Evolutionary conservation across 306 rosid genomes (phyloP).

Genomic region (Sesbania bispinosa): DNA sequence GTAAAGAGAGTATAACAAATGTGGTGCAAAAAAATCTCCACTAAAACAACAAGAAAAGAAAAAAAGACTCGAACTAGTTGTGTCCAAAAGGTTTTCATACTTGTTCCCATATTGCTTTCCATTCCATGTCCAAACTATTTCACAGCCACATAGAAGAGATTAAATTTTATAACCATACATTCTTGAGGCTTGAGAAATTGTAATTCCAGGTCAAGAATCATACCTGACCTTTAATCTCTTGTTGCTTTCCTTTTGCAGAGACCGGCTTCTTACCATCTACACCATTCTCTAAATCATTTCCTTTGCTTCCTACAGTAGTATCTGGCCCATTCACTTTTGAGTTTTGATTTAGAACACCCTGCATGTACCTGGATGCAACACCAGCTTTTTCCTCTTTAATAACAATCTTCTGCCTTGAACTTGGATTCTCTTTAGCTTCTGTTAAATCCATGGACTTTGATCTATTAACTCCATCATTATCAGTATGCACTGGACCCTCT

Average conservation of each 20-base stretch:
- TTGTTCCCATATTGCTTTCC: not conserved
- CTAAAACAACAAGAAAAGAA: too few relatives aligned
- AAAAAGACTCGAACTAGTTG: not conserved
- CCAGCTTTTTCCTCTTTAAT: slow-evolving; percentile 77
- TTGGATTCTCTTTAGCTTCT: slow-evolving; percentile 49
- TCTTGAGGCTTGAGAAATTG: not conserved
- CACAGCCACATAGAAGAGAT: not conserved
- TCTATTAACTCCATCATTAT: slow-evolving; percentile 27
- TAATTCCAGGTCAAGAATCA: slow-evolving; percentile 26
- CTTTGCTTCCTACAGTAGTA: slow-evolving; percentile 42
- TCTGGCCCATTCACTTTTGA: slow-evolving; percentile 42
- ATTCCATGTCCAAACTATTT: not conserved
- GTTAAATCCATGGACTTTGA: slow-evolving; percentile 32
- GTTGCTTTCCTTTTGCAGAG: slow-evolving; percentile 56
- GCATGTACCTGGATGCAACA: slow-evolving; percentile 92
- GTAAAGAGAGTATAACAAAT: too few relatives aligned
- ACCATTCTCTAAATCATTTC: slow-evolving; percentile 53
- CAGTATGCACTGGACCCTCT: slow-evolving; percentile 32
- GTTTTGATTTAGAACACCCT: slow-evolving; percentile 52
- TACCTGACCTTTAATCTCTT: slow-evolving; percentile 83
- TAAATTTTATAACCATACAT: not conserved
- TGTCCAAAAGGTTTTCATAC: not conserved
- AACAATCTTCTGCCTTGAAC: slow-evolving; percentile 58
- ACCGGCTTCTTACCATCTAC: slow-evolving; percentile 44
- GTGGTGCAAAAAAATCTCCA: too few relatives aligned